Base-by-base conservation (phyloP, 345 rosid genomes). In the Euphorbia lathyris region DNA sequence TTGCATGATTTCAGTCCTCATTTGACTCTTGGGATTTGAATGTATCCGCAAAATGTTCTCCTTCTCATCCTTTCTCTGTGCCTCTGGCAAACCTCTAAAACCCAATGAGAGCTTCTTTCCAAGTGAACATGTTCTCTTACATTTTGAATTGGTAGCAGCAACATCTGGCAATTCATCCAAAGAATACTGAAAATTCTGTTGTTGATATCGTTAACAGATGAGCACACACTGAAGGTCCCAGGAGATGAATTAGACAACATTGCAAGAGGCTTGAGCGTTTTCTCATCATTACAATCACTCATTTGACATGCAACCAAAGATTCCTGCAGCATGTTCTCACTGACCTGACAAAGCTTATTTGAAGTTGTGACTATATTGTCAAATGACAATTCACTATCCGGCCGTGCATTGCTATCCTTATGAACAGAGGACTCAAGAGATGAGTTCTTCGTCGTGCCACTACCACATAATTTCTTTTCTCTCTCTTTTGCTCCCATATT, bases 21-120 rank as follows among this genome's bases (percentile, higher is more conserved):
- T 43, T 65, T 63, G 56, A 20, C 71, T 75, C 72, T 23, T 67
- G n/a, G n/a, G n/a, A n/a, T n/a, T n/a, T n/a, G n/a, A n/a, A n/a
- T n/a, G n/a, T n/a, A 62, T 23, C 4, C 74, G 82, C n/a, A 69
- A 32, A 42, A 57, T 61, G 43, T 77, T 72, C 77, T 84, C 83
- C 55, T 78, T 84, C 71, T 71, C 74, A 43, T 68, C 72, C 55
- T 64, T 52, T 40, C 69, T 66, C 40, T 27, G 69, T 77, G 17
- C 65, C 65, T 30, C 52, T 27, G 63, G 30, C 22, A 58, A 64
- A 55, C 77, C 84, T 42, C 76, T 83, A 4, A 22, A 2, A 50
- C 88, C 79, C 20, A 86, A 73, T 4, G 86, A 86, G 68, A 78
- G 89, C 81, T 82, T 85, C 83, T 68, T 81, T 7, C 77, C 56